phyloP scores from a whole-genome alignment of 441 rosid genomes.

The Erysimum cheiri region DNA sequence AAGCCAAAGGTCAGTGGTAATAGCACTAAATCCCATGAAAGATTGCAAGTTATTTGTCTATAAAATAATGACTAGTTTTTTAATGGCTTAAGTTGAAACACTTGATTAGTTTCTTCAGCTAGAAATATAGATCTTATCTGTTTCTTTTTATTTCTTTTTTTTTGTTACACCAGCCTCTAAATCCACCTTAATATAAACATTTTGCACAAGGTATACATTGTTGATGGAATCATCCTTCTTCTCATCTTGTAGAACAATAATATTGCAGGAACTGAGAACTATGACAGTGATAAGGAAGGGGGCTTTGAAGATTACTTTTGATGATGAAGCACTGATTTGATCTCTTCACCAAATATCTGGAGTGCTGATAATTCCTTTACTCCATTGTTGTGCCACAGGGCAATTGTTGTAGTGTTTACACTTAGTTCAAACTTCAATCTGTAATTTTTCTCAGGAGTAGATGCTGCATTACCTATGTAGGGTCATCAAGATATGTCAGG shows the following conservation, averaged over 20 bases:
- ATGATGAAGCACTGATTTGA: constrained; percentile 36
- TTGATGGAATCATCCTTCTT: constrained; percentile 35
- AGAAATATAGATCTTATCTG: constrained; percentile 1
- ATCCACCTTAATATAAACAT: constrained; percentile 13
- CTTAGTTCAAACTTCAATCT: constrained; percentile 32
- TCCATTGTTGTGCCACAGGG: constrained; percentile 42
- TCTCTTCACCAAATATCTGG: constrained; percentile 33
- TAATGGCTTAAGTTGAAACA: constrained; percentile 4
- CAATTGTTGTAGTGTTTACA: constrained; percentile 29
- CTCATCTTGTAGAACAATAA: constrained; percentile 42
- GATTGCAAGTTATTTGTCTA: constrained; percentile 13
- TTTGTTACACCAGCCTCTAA: constrained; percentile 2
- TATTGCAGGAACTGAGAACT: constrained; percentile 63
- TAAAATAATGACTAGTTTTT: constrained; percentile 9
- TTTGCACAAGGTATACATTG: constrained; percentile 33
- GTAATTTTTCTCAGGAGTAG: constrained; percentile 33
- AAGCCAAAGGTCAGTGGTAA: constrained; percentile 62
- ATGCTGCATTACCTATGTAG: constrained; percentile 34
- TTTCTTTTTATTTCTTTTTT: too few species aligned
- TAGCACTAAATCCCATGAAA: constrained; percentile 39
- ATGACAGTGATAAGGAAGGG: constrained; percentile 63
- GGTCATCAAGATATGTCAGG: constrained; percentile 28
- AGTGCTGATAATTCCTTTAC: constrained; percentile 6
- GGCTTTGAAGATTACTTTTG: constrained; percentile 88
- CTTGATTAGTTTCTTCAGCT: constrained; percentile 15